Base-by-base conservation (phyloP, 208 protist species). In the Leishmania guyanensis region DNA sequence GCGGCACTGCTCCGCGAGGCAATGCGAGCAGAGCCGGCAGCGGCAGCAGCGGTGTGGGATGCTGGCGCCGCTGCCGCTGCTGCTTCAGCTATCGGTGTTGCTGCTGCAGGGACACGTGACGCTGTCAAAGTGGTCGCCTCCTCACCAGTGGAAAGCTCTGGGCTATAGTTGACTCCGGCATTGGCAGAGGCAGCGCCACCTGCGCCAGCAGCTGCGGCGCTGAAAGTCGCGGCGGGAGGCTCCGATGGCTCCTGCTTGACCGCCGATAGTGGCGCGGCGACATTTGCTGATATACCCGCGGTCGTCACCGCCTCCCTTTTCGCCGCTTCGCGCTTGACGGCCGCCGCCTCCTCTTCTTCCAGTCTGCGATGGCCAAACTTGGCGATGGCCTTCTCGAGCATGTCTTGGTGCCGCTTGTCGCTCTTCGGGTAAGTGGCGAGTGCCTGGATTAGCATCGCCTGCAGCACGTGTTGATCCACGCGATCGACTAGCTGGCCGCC, bases 401-500 rank as follows among this genome's bases (percentile, higher is more conserved):
- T 94, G n/a, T 97, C 94, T 76, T 92, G 88, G 22, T 93, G 90
- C 75, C 88, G 89, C 84, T 94, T 94, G 81, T 94, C 93, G 65
- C 85, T 91, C 84, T 94, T 95, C 16, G 90, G 90, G 86, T 93
- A 95, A 14, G 84, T 84, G 33, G 84, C 77, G 9, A 97, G 90
- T 5, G 93, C 91, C 70, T 92, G 87, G 70, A 97, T 90, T 43
- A 96, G 91, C 58, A 92, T 90, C 0, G 88, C 91, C 91, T 97
- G 94, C 53, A 97, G 80, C 9, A 86, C 86, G 83, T 96, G 94
- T 79, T 97, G 94, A 72, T 97, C 94, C 62, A 95, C 92, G 36
- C 94, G 90, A 78, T 95, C 91, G 43, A 97, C 94, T 5, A 97
- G 90, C 73, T 97, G 94, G 16, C 94, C 94, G 46, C 90, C 91